Conservation (phyloP, 176 grass and related monocot species). For the Calamus simplicifolius region DNA sequence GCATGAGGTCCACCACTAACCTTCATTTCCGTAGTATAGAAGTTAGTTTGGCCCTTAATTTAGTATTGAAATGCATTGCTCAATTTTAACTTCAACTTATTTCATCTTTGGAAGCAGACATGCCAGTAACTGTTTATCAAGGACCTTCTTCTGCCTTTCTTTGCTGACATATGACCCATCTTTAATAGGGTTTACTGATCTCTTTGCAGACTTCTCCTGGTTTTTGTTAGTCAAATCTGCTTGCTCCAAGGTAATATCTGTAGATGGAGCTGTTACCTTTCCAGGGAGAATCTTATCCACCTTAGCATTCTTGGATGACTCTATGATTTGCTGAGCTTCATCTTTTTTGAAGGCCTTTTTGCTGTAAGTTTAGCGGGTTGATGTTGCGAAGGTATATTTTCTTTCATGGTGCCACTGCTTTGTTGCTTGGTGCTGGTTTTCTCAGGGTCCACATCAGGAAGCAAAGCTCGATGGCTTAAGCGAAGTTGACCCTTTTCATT, state of each 20-base stretch:
- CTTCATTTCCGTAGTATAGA: too few species aligned
- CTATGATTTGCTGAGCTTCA: conserved; percentile 23
- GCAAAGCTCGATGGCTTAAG: conserved; percentile 70
- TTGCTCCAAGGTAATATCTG: conserved; percentile 25
- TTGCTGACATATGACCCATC: neutral
- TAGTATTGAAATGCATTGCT: neutral
- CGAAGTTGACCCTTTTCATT: conserved; percentile 96
- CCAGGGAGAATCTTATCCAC: conserved; percentile 12
- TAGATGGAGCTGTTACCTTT: conserved; percentile 11
- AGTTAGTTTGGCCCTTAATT: too few species aligned
- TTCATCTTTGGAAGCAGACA: conserved; percentile 5
- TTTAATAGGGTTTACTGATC: neutral
- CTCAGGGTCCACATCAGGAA: conserved; percentile 47
- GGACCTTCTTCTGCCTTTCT: conserved; percentile 10
- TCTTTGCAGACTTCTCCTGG: conserved; percentile 7
- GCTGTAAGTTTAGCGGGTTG: conserved; percentile 27
- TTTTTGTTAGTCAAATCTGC: conserved; percentile 1
- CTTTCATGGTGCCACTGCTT: conserved; percentile 33
- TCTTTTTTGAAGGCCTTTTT: conserved; percentile 43
- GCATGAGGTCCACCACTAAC: too few species aligned
- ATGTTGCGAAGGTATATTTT: conserved; percentile 45
- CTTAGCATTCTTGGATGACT: conserved; percentile 25
- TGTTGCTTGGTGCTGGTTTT: conserved; percentile 36
- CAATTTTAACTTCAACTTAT: conserved; percentile 1
- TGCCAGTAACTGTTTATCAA: neutral